Conservation (phyloP, 2,329 filamentous ascomycete genomes). For the Nannizziopsis barbatae region DNA sequence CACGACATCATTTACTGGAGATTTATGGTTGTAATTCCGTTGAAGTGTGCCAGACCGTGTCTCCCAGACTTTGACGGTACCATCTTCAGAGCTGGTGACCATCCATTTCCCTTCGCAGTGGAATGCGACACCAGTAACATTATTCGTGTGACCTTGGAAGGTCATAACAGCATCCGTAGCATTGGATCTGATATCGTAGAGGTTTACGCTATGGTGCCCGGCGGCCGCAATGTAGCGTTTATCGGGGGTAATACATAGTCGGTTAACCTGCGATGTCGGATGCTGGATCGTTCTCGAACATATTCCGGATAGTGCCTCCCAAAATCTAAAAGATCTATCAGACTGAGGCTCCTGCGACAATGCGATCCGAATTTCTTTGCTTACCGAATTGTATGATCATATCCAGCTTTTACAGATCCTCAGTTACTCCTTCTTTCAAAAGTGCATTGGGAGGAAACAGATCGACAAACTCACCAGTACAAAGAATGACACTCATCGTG, state of each 20-base stretch:
- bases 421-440: slow-evolving; percentile 16
- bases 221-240: slow-evolving; percentile 86
- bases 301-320: slow-evolving; percentile 95
- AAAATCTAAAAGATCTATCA: slow-evolving; percentile 54
- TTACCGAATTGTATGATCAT: slow-evolving; percentile 65
- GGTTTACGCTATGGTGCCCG: slow-evolving; percentile 77
- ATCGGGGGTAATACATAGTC: slow-evolving; percentile 94
- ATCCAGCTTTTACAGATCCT: slow-evolving; percentile 44
- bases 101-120: slow-evolving; percentile 99
- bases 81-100: slow-evolving; percentile 94
- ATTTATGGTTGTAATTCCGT: slow-evolving; percentile 82
- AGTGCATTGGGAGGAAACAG: slow-evolving; percentile 1
- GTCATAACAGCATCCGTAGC: slow-evolving; percentile 87
- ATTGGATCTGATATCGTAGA: slow-evolving; percentile 98
- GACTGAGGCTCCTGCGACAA: neutral
- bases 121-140: slow-evolving; percentile 92
- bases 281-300: slow-evolving; percentile 97
- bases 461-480: slow-evolving; percentile 44
- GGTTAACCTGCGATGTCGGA: slow-evolving; percentile 95
- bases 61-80: slow-evolving; percentile 96
- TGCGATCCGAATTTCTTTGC: slow-evolving; percentile 14
- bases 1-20: slow-evolving; percentile 92
- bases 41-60: slow-evolving; percentile 76
- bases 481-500: slow-evolving; percentile 55
- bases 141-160: slow-evolving; percentile 91